These are phyloP conservation scores for Cornus suecica DNA, from an alignment of 148 eudicot species.

Conservation along the genomic window DNA sequence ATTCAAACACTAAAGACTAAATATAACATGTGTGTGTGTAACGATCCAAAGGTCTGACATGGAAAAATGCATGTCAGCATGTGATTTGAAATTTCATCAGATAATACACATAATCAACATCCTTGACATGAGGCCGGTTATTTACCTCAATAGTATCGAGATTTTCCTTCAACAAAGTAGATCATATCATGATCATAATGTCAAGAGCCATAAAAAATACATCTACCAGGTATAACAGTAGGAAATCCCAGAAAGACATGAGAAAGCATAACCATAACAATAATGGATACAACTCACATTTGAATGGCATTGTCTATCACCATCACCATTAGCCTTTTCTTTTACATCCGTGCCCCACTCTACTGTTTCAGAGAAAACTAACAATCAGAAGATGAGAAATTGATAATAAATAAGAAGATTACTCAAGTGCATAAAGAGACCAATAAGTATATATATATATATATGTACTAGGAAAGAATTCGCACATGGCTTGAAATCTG, in stretches of 20 bases:
- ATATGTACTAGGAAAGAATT: too few relatives aligned
- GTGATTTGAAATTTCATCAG: not conserved
- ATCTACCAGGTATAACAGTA: not conserved
- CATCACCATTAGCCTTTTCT: slow-evolving; percentile 18
- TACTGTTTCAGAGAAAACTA: slow-evolving; percentile 15
- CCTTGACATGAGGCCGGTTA: not conserved
- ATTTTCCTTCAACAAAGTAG: not conserved
- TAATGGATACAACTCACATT: slow-evolving; percentile 34
- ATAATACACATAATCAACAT: not conserved
- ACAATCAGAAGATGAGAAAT: slow-evolving; percentile 5
- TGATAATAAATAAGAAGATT: not conserved
- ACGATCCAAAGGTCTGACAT: not conserved
- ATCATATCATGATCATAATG: not conserved
- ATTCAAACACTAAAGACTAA: too few relatives aligned
- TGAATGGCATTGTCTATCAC: slow-evolving; percentile 14
- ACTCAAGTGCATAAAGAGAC: not conserved
- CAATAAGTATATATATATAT: too few relatives aligned
- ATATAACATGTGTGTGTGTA: too few relatives aligned
- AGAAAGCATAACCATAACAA: not conserved
- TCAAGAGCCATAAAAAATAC: not conserved
- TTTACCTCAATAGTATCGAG: not conserved
- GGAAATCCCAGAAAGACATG: slow-evolving; percentile 1
- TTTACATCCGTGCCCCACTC: slow-evolving; percentile 26
- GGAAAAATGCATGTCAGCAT: not conserved
- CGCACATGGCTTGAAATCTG: too few relatives aligned